These are phyloP conservation scores for Coemansia sp. DNA, from an alignment of 192 early-diverging fungal genomes.

Conservation along the genomic window DNA sequence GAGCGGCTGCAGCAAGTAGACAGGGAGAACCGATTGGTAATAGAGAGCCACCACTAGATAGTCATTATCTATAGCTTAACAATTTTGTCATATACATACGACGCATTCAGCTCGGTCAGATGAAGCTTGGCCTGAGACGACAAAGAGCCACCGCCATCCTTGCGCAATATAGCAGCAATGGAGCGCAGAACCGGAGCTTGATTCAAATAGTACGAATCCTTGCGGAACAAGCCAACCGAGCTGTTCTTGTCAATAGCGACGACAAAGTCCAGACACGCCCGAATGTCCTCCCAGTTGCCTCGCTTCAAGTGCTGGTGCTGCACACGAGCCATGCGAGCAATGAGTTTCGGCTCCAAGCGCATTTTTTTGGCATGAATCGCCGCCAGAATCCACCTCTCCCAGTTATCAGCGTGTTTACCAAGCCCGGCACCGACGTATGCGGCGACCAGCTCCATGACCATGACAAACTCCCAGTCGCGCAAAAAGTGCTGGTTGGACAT, in stretches of 20 bases:
- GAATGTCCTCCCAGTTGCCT: constrained; percentile 10
- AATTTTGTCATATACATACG: constrained; percentile 2
- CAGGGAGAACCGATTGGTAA: constrained; percentile 10
- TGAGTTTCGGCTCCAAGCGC: constrained; percentile 11
- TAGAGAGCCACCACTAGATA: constrained; percentile 5
- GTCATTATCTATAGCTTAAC: neutral
- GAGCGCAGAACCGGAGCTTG: neutral
- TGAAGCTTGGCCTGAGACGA: neutral
- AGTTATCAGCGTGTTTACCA: neutral
- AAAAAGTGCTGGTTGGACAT: constrained; percentile 13
- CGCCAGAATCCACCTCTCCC: constrained; percentile 35
- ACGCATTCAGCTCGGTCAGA: constrained; percentile 1
- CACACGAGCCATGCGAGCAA: constrained; percentile 1
- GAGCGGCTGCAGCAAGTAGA: constrained; percentile 11
- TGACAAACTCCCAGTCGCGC: constrained; percentile 30
- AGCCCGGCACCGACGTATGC: constrained; percentile 22
- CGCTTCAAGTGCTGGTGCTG: constrained; percentile 18
- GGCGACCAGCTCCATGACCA: constrained; percentile 28
- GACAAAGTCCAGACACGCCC: constrained; percentile 17
- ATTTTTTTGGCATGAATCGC: constrained; percentile 7
- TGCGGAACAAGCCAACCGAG: neutral
- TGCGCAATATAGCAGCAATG: neutral
- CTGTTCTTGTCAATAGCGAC: constrained; percentile 18
- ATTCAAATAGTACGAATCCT: neutral
- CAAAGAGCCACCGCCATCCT: neutral